Conservation (phyloP, 1,139 yeast species). For the Kluyveromyces sp. region DNA sequence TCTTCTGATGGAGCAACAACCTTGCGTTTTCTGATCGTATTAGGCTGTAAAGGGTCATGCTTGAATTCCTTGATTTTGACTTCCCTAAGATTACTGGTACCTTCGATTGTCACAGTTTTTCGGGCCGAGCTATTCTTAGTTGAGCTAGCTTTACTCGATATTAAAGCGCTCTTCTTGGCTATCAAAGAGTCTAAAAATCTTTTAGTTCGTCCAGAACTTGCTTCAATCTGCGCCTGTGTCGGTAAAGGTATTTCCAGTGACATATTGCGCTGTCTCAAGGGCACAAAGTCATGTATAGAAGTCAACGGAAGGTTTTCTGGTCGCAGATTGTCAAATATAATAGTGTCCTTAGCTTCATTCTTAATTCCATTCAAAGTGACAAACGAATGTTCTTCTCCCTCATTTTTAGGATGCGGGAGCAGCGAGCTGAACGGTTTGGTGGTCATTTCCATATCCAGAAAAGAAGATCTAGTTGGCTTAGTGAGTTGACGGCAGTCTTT, state of each 20-base stretch:
- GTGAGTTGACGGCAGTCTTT: no score
- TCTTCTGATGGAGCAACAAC: constrained; percentile 62
- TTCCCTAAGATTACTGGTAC: constrained; percentile 31
- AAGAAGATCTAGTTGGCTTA: no score
- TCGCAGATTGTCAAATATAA: constrained; percentile 10
- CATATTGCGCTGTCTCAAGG: constrained; percentile 40
- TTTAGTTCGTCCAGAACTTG: constrained; percentile 40
- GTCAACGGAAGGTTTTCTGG: constrained; percentile 11
- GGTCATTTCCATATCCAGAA: background rate
- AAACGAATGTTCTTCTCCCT: background rate
- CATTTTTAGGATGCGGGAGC: constrained; percentile 23
- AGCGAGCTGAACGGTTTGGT: constrained; percentile 22
- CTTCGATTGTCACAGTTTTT: background rate
- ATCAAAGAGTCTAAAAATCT: constrained; percentile 43
- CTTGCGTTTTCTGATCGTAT: constrained; percentile 67
- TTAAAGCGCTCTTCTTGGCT: constrained; percentile 28
- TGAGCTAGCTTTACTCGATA: background rate
- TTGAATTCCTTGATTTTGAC: constrained; percentile 53
- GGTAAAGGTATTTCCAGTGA: constrained; percentile 36
- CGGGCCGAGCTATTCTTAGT: background rate
- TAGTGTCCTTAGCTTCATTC: constrained; percentile 1
- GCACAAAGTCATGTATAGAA: constrained; percentile 38
- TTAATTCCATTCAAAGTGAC: background rate
- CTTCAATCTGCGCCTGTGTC: constrained; percentile 35
- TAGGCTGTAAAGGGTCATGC: constrained; percentile 84